phyloP scores from a whole-genome alignment of 2,329 filamentous ascomycete genomes.

The Ceratocystis diversiconidia region DNA sequence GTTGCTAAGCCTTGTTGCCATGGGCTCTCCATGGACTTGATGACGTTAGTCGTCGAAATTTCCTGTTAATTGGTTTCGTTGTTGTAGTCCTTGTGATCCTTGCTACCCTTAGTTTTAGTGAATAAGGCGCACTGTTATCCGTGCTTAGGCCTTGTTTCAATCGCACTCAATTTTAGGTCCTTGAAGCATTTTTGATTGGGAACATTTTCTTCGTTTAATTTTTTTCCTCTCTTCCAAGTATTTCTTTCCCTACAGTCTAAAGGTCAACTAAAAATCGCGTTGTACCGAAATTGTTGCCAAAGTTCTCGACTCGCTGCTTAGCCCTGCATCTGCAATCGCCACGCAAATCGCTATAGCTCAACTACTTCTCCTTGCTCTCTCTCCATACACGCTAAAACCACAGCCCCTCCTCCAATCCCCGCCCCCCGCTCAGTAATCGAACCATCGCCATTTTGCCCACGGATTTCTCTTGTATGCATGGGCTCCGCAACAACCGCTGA shows the following conservation, averaged over 20 bases:
- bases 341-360: not conserved
- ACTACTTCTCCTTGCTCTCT: not conserved
- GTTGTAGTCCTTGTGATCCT: not conserved
- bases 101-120: not conserved
- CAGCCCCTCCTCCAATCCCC: not conserved
- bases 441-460: not conserved
- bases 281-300: not conserved
- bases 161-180: not conserved
- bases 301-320: not conserved
- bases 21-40: not conserved
- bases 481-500: not conserved
- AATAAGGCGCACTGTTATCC: not conserved
- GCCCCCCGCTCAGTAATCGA: not conserved
- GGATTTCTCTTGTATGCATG: not conserved
- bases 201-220: not conserved
- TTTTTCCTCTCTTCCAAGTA: not conserved
- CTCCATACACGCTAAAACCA: not conserved
- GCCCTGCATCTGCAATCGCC: not conserved
- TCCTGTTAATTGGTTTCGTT: not conserved
- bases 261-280: not conserved
- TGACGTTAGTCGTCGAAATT: not conserved
- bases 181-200: not conserved
- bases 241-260: not conserved
- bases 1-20: too few relatives aligned
- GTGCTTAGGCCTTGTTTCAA: conserved; percentile 1